Conservation (phyloP, 2,329 filamentous ascomycete genomes). For the Chaetomium globosum region DNA sequence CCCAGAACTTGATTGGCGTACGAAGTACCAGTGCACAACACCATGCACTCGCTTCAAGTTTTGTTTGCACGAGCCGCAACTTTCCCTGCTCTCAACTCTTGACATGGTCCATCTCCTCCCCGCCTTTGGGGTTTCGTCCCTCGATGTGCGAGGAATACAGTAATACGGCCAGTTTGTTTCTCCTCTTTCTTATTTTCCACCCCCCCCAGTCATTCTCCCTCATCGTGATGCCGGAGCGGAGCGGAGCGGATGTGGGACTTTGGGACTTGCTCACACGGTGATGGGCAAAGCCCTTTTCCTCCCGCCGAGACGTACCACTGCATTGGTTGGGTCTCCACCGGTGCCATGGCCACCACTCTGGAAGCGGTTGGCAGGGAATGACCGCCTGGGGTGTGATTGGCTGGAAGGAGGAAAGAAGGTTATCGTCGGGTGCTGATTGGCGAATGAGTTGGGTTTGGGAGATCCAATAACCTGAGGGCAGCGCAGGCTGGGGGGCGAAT, state of each 20-base stretch:
- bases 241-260: slow-evolving; percentile 12
- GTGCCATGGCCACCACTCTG: neutral
- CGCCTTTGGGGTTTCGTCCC: neutral
- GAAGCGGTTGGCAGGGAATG: slow-evolving; percentile 6
- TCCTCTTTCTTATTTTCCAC: neutral
- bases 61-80: neutral
- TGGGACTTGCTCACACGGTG: neutral
- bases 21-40: neutral
- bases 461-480: neutral
- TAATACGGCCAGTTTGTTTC: neutral
- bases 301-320: slow-evolving; percentile 18
- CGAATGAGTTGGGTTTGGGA: neutral
- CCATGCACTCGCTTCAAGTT: neutral
- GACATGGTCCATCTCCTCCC: neutral
- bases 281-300: neutral
- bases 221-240: neutral
- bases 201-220: neutral
- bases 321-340: slow-evolving; percentile 15
- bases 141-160: neutral
- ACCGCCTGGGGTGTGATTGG: slow-evolving; percentile 19
- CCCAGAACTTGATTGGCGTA: neutral
- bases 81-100: neutral
- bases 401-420: slow-evolving; percentile 21
- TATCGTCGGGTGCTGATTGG: slow-evolving; percentile 29
- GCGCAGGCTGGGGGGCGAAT: neutral